Base-by-base conservation (phyloP, 495 filamentous ascomycete species). In the Trypethelium eluteriae region DNA sequence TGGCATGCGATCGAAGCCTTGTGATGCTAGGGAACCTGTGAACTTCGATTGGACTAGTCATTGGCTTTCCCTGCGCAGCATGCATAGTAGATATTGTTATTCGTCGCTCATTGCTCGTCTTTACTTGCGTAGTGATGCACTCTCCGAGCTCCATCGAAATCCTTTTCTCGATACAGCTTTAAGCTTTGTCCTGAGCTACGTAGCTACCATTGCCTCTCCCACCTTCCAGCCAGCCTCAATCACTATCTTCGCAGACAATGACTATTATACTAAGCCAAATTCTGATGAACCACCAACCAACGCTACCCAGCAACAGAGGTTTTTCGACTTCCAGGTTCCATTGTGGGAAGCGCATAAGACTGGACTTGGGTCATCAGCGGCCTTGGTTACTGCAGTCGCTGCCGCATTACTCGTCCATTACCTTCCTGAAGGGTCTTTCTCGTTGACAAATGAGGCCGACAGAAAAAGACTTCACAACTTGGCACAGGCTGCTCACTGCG, bases 301-400 rank as follows among this genome's bases (percentile, higher is more conserved):
- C 49, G 64, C 12, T 57, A 65, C 32, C 25, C 57, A 64, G 47
- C 32, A 62, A 16, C 39, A n/a, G 7, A 85, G 83, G 65, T 98
- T 98, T 79, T 82, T 84, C 63, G 81, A 88, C 70, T 96, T 96
- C 79, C 81, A 83, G 47, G 88, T 91, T 39, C 85, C 88, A 25
- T 83, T 98, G 10, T 74, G 79, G 50, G 81, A 85, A 71, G 93
- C 95, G 14, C 90, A 97, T 81, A 98, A 98, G 80, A 98, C 95
- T 2, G 94, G 94, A 7, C 86, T 98, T 44, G 94, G 94, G 63
- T 98, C 94, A 47, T 97, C 93, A 3, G 94, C 94, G 9, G 94
- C 94, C 2, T 82, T 98, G 39, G 93, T 96, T 47, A 98, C 94
- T n/a, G 82, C 93, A 39, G 84, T 98, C 56, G 91, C 91, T 10